These are phyloP conservation scores for Lycium barbarum DNA, from an alignment of 257 asterid species.

Conservation along the genomic window DNA sequence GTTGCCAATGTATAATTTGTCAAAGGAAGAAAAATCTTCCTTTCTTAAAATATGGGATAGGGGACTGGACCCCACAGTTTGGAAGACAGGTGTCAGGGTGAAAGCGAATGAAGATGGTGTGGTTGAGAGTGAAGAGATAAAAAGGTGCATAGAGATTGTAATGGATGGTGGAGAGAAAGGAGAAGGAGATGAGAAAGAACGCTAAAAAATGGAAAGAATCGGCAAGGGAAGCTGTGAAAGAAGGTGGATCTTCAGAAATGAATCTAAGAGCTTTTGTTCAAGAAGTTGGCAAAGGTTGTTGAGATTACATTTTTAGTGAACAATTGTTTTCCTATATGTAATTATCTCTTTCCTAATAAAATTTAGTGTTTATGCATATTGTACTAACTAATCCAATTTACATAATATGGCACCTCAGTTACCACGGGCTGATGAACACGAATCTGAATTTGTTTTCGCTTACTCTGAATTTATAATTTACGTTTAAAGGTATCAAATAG, in stretches of 20 bases:
- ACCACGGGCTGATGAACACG: no score
- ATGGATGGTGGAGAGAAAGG: constrained; percentile 34
- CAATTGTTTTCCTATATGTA: not conserved
- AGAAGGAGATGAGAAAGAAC: constrained; percentile 32
- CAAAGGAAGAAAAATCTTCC: no score
- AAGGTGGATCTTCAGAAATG: constrained; percentile 40
- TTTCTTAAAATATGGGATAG: no score
- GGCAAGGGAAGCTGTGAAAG: constrained; percentile 36
- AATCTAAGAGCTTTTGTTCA: constrained; percentile 35
- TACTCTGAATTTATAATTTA: no score
- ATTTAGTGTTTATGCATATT: not conserved
- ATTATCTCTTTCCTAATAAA: not conserved
- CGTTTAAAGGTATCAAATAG: no score
- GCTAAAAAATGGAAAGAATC: constrained; percentile 38
- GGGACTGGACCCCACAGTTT: no score
- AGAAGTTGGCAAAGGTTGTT: constrained; percentile 26
- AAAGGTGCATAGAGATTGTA: constrained; percentile 37
- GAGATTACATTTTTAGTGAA: not conserved
- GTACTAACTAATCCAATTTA: no score
- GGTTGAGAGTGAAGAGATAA: constrained; percentile 37
- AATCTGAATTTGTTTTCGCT: no score
- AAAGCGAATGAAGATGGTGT: constrained; percentile 30
- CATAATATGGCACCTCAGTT: no score
- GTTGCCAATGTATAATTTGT: no score
- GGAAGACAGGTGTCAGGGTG: constrained; percentile 41